Percentiles rank a stretch among this genome's conserved stretches.
Conservation (phyloP, 306 rosid species). For the Sophora flavescens region DNA sequence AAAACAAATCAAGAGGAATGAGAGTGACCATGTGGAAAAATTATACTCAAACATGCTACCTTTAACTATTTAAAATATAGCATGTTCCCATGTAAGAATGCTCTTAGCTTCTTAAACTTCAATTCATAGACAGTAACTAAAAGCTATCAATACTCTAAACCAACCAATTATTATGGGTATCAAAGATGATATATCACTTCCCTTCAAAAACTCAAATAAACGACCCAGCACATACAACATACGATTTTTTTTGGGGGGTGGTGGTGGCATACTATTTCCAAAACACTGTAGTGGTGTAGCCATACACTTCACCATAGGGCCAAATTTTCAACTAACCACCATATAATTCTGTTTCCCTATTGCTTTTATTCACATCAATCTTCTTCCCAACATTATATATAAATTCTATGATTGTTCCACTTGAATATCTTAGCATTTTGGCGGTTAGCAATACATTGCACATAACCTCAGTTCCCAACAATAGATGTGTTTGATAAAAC, state of each 20-base stretch:
- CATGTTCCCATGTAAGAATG: background rate
- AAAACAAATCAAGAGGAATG: slow-evolving; percentile 14
- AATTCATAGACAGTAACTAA: background rate
- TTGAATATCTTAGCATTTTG: slow-evolving; percentile 30
- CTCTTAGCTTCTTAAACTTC: background rate
- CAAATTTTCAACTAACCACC: background rate
- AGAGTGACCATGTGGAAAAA: background rate
- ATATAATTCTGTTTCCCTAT: slow-evolving; percentile 9
- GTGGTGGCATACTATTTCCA: background rate
- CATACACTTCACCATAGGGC: background rate
- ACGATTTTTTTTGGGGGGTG: background rate
- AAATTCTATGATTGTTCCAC: background rate
- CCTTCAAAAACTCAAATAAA: slow-evolving; percentile 17
- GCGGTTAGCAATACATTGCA: slow-evolving; percentile 20
- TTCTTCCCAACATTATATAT: slow-evolving; percentile 24
- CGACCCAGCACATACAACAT: background rate
- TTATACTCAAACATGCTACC: background rate
- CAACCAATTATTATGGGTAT: background rate
- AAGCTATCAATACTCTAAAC: background rate
- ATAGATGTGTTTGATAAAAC: slow-evolving; percentile 21
- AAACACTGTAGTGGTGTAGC: background rate
- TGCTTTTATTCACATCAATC: slow-evolving; percentile 14
- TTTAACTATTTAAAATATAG: background rate
- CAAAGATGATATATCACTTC: background rate
- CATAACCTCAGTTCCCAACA: slow-evolving; percentile 7